Evolutionary conservation across 2,329 filamentous ascomycete genomes (phyloP).

Genomic region (Hymenoscyphus repandus): DNA sequence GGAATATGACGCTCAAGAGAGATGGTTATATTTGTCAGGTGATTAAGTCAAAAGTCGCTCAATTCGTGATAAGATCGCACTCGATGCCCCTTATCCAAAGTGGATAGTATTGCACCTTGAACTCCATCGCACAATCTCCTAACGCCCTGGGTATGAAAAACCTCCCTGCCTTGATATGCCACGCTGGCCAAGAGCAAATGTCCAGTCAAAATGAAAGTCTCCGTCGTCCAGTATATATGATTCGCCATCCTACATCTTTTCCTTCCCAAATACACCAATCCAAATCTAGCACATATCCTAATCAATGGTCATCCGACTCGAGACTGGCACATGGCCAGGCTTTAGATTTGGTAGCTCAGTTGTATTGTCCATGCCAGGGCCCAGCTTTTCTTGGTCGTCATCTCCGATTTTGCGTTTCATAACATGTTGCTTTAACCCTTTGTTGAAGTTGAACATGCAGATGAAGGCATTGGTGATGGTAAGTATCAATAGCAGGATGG

Average conservation of each 20-base stretch:
- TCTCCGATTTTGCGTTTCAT: slow-evolving; percentile 48
- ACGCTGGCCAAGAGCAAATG: slow-evolving; percentile 26
- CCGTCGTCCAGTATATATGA: slow-evolving; percentile 25
- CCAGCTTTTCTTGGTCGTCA: slow-evolving; percentile 44
- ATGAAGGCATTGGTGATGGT: slow-evolving; percentile 84
- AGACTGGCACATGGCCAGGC: slow-evolving; percentile 31
- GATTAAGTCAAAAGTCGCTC: slow-evolving; percentile 4
- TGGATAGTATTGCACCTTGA: slow-evolving; percentile 3
- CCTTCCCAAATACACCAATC: slow-evolving; percentile 18
- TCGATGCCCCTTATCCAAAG: slow-evolving; percentile 13
- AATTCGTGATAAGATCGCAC: slow-evolving; percentile 7
- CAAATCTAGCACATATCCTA: slow-evolving; percentile 24
- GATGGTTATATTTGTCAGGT: background rate
- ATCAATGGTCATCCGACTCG: slow-evolving; percentile 46
- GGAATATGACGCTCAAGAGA: too few relatives aligned
- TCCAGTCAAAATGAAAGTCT: slow-evolving; percentile 17
- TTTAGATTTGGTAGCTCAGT: slow-evolving; percentile 39
- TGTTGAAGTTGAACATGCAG: slow-evolving; percentile 87
- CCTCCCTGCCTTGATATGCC: slow-evolving; percentile 23
- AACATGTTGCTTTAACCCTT: slow-evolving; percentile 84
- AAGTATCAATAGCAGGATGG: slow-evolving; percentile 78
- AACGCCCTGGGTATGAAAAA: slow-evolving; percentile 29
- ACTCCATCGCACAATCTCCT: slow-evolving; percentile 20
- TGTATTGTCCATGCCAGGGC: slow-evolving; percentile 34
- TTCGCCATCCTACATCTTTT: slow-evolving; percentile 17